Conservation (phyloP, 139 green algal genomes). For the Dunaliella sp. region DNA sequence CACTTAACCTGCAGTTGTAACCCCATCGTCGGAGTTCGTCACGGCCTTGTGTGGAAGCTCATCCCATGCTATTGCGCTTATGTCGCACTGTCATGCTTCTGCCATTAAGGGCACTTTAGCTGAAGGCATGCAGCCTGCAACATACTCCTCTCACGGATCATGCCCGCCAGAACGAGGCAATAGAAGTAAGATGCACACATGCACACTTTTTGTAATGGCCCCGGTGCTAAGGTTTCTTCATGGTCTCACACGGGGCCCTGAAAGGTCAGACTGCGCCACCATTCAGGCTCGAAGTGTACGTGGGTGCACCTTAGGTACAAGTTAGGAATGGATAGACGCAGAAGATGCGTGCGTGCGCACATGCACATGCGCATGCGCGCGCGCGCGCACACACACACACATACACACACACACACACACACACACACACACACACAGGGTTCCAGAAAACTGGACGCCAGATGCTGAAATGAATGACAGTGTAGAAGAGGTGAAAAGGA, state of each 20-base stretch:
- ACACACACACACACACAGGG: conserved; percentile 14
- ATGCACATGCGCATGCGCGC: not conserved
- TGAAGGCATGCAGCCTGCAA: no score
- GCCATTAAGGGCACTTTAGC: no score
- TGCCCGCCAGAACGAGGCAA: not conserved
- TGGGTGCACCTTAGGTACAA: not conserved
- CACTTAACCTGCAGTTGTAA: no score
- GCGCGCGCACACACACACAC: not conserved
- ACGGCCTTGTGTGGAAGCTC: no score
- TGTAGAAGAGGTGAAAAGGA: conserved; percentile 61
- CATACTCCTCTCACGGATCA: no score
- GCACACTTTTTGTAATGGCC: not conserved
- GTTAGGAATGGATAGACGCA: no score
- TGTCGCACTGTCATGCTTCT: no score
- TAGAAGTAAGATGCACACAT: not conserved
- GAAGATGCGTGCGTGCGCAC: not conserved
- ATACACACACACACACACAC: not conserved
- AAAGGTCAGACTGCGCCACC: no score
- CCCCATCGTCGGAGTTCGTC: no score
- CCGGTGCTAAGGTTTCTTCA: not conserved
- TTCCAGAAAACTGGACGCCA: conserved; percentile 43
- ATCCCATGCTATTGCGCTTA: no score
- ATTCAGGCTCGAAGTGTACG: no score
- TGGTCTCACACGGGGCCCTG: not conserved
- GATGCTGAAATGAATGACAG: conserved; percentile 31